Percentiles rank a stretch among this genome's conserved stretches.
Evolutionary conservation across 2,329 filamentous ascomycete genomes (phyloP).

Genomic region (Emmonsiellopsis sp.): DNA sequence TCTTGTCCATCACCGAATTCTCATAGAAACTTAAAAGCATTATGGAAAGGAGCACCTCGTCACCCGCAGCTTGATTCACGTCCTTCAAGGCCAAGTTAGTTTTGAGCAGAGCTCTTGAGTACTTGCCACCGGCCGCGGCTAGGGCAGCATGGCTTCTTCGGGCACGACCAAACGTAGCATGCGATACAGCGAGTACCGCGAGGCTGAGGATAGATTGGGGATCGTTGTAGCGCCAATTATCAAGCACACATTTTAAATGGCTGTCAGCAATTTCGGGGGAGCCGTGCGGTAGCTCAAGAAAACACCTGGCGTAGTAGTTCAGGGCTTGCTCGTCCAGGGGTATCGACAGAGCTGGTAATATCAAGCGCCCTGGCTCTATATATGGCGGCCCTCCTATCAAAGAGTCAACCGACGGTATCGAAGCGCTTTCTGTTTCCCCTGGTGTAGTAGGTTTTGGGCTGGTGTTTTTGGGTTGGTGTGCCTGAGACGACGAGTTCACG

Average conservation of each 20-base stretch:
- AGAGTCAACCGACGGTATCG: not conserved
- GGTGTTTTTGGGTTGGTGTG: no score
- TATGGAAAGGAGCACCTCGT: not conserved
- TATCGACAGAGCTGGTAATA: not conserved
- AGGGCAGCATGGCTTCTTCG: not conserved
- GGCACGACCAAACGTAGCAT: not conserved
- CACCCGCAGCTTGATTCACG: not conserved
- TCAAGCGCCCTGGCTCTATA: not conserved
- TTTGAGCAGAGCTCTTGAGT: not conserved
- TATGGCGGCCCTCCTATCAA: not conserved
- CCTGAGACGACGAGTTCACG: not conserved
- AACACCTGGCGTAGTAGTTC: not conserved
- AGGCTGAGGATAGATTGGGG: not conserved
- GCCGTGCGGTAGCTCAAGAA: not conserved
- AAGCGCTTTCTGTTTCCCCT: not conserved
- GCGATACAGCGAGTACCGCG: not conserved
- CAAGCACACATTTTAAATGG: not conserved
- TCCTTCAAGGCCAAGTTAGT: not conserved
- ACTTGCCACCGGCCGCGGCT: not conserved
- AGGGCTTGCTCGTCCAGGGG: not conserved
- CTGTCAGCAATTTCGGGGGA: not conserved
- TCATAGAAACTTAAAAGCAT: constrained; percentile 2
- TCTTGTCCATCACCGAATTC: not conserved
- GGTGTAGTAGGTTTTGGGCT: no score
- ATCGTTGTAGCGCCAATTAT: not conserved